Base-by-base conservation (phyloP, 768 basidiomycete species). In the Boletellus ananiceps region DNA sequence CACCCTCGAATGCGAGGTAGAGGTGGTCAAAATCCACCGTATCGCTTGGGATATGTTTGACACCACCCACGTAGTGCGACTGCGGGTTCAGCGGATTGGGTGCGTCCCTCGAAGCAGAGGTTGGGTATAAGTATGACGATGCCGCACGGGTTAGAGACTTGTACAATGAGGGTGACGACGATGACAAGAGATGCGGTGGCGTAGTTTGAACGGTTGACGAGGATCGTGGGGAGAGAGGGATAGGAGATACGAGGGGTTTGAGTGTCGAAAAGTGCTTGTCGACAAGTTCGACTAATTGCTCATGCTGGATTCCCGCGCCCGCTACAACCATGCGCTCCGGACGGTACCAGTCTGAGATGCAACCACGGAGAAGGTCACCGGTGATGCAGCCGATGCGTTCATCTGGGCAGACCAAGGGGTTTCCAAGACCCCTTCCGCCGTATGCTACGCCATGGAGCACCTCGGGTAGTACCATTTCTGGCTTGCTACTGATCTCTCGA, bases 321-420 rank as follows among this genome's bases (percentile, higher is more conserved):
- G 95, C 93, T 48, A 98, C 77, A 35, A 98, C 94, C 81, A 99
- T 96, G 46, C 90, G 74, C 62, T 97, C 95, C 0, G 96, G 95
- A 43, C 81, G 74, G 66, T 92, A 97, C 93, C 93, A 96, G 35
- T 84, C 79, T 47, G 72, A 71, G 74, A 88, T 82, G 52, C 75
- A 86, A 5, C 74, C 70, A 42, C 79, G 75, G 49, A 98, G 74
- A 19, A 80, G 69, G 37, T 75, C 66, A 25, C 75, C 73, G 52
- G 86, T 82, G 44, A 97, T 82, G 41, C 69, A 54, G 44, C 81
- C 72, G 61, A 96, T 80, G 36, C 88, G 81, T 18, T 94, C 86
- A 52, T 88, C 86, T 0, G 91, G 90, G 64, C 94, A 96, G 6
- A 97, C 71, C 21, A 95, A 69, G 0, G 92, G 81, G 66, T 94